Base-by-base conservation (phyloP, 805 yeast species). In the Monosporozyma unispora region DNA sequence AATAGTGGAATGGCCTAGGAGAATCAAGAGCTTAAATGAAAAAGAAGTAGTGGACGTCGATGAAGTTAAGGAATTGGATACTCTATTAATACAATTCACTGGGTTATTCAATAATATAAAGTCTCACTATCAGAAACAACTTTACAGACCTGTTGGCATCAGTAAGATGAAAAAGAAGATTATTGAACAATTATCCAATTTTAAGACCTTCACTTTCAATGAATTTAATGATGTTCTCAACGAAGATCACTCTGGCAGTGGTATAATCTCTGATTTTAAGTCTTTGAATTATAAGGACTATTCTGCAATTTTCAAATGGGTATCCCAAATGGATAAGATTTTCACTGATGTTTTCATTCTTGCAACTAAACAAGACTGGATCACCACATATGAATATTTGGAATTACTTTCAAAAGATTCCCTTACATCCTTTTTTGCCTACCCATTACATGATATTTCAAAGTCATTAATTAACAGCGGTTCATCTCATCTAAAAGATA, bases 291-390 rank as follows among this genome's bases (percentile, higher is more conserved):
- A 50, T 28, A 50, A 57, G 21, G 48, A 57, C 14, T 60, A 60
- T 38, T 67, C 69, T 28, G 77, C 71, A 35, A 75, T 88, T 51
- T 82, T 82, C 51, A 68, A 71, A 45, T 84, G 87, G 66, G 71
- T 87, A 21, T 76, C 75, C 48, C 75, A 76, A 44, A 64, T 90
- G 51, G 91, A 90, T 65, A 70, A 72, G 16, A 69, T 87, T 6
- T 74, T 86, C 25, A 70, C 76, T 2, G 75, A 77, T 3, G 71
- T 83, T 29, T 81, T 83, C 60, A 70, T 53, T 14, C 48, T 63
- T 22, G 57, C 58, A 2, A 74, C 79, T 11, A 64, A 80, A 11
- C 78, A 77, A 52, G 95, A 90, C 57, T 91, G 97, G 96, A 71
- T 87, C 47, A 75, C 76, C 49, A 77, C 83, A 3, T 85, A 79